Evolutionary conservation across 345 rosid genomes (phyloP), one percentile per base, ranked within the genome.

Genomic region (Adansonia digitata): DNA sequence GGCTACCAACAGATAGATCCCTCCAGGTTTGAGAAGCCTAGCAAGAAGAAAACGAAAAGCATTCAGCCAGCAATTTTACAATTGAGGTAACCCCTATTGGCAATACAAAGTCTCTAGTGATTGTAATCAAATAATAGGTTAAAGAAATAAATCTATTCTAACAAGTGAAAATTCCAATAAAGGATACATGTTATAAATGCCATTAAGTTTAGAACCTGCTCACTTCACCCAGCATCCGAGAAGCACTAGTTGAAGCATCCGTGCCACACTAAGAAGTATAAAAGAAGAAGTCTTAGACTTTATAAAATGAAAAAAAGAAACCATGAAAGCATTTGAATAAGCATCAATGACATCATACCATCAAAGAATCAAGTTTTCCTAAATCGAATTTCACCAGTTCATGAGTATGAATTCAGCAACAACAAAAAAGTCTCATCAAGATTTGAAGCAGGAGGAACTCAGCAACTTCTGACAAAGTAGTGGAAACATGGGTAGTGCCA

Each of bases 291-390:
- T 12, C 43, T 10, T 22, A 22, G 81, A 46, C 2, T 75, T 26
- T 1, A 70, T 29, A 65, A 43, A 43, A 51, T 40, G 27, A 74
- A 59, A 46, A 27, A 46, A 71, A 71, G 42, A 52, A 74, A 46
- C 69, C 67, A 67, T 37, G 43, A 74, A 72, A 56, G 51, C 60
- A 18, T 81, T 64, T 64, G 72, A 59, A 77, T n/a, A n/a, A 45
- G 42, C 37, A 29, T 26, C n/a, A n/a, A n/a, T n/a, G n/a, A n/a
- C n/a, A 77, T 53, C 92, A 57, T 93, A 93, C 99, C 98, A 95
- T 89, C 82, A 95, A 88, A n/a, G 99, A 95, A 89, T 93, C 97
- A 80, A 91, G 97, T 10, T 98, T 95, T 78, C 99, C 98, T 94
- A 82, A 74, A 75, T 70, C 17, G 26, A 71, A 72, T 57, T 68